These are phyloP conservation scores for Dentipellis fragilis DNA, from an alignment of 768 basidiomycete species.

Conservation along the genomic window DNA sequence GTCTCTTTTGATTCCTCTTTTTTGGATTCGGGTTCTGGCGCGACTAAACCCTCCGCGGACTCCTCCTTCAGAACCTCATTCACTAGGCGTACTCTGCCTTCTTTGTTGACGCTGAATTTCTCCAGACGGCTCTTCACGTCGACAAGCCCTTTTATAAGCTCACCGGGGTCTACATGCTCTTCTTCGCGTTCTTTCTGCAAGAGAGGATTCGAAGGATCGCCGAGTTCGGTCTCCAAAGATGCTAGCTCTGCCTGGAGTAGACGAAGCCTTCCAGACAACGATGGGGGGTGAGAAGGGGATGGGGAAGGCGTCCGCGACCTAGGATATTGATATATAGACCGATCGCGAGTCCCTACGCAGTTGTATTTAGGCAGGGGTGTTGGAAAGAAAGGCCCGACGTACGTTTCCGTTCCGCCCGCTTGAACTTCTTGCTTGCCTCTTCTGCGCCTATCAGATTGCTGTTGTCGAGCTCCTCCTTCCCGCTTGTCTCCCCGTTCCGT, in stretches of 20 bases:
- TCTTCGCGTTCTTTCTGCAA: constrained; percentile 49
- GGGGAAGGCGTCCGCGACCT: constrained; percentile 48
- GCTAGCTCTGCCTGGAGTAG: constrained; percentile 68
- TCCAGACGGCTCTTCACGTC: constrained; percentile 64
- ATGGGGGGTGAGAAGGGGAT: constrained; percentile 24
- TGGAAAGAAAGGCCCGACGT: constrained; percentile 6
- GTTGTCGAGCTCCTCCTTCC: constrained; percentile 60
- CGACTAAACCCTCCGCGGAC: constrained; percentile 19
- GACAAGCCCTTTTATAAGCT: constrained; percentile 67
- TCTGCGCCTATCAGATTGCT: constrained; percentile 53
- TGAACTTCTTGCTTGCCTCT: constrained; percentile 62
- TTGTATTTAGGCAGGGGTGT: constrained; percentile 7
- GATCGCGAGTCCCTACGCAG: constrained; percentile 29
- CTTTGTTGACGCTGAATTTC: constrained; percentile 42
- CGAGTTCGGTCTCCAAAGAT: constrained; percentile 74
- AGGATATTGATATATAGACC: constrained; percentile 58
- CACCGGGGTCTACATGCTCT: constrained; percentile 58
- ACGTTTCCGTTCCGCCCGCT: constrained; percentile 57
- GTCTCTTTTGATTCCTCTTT: constrained; percentile 8
- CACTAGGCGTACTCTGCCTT: constrained; percentile 57
- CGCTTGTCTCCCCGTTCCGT: constrained; percentile 28
- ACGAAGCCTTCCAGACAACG: constrained; percentile 31
- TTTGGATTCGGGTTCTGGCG: constrained; percentile 7
- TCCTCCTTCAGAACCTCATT: constrained; percentile 38
- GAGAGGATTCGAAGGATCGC: constrained; percentile 68